phyloP scores from a whole-genome alignment of 2,329 filamentous ascomycete genomes.

The Fusarium phyllophilum region DNA sequence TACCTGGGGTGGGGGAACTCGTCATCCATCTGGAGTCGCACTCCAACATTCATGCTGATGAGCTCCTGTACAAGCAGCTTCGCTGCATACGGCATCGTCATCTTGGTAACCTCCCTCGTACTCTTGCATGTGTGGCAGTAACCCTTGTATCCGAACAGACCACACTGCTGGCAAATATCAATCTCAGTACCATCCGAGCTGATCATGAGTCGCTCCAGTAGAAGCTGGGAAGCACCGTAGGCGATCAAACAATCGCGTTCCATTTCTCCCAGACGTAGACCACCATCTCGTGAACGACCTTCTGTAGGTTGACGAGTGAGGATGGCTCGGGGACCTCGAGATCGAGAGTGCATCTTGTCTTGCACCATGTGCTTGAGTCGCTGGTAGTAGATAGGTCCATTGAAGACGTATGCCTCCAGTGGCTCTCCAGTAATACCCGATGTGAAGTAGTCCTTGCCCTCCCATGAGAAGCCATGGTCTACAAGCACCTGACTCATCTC shows the following conservation, averaged over 20 bases:
- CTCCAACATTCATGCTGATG: constrained; percentile 98
- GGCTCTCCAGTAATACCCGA: constrained; percentile 94
- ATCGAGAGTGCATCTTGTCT: constrained; percentile 98
- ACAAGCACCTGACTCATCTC: constrained; percentile 90
- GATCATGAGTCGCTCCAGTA: constrained; percentile 94
- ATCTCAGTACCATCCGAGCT: constrained; percentile 90
- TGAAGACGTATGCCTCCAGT: constrained; percentile 96
- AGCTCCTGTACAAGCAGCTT: constrained; percentile 96
- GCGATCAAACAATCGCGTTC: constrained; percentile 98
- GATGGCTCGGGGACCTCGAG: constrained; percentile 88
- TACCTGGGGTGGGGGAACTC: constrained; percentile 80
- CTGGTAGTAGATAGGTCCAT: constrained; percentile 99
- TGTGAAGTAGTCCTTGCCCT: constrained; percentile 96
- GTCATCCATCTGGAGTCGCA: constrained; percentile 88
- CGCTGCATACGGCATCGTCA: constrained; percentile 97
- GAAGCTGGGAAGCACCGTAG: constrained; percentile 91
- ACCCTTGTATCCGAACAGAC: constrained; percentile 93
- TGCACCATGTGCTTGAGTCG: constrained; percentile 99
- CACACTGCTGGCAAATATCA: constrained; percentile 93
- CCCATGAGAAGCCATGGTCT: constrained; percentile 91
- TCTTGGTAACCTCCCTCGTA: constrained; percentile 84
- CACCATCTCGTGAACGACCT: constrained; percentile 91
- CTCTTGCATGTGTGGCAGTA: constrained; percentile 95
- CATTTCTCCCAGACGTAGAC: constrained; percentile 96
- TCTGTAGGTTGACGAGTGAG: constrained; percentile 96